Percentiles rank a stretch among this genome's conserved stretches.
Conservation (phyloP, 2,329 filamentous ascomycete species). For the Anthostomella pinea region DNA sequence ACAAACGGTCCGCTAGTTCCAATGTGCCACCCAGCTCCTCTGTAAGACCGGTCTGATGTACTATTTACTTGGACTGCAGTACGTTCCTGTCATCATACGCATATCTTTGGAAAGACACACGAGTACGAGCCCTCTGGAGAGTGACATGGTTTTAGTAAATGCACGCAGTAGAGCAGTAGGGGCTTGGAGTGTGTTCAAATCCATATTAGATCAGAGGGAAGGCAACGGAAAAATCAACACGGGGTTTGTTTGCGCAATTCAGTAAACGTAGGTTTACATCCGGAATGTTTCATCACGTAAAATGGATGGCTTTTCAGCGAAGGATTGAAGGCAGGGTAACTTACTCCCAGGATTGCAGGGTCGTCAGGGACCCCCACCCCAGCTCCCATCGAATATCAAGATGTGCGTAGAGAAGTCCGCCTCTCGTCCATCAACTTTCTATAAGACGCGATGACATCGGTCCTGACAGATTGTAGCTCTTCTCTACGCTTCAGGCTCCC, state of each 20-base stretch:
- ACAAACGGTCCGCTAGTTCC: no score
- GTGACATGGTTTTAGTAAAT: no score
- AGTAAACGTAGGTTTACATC: constrained; percentile 92
- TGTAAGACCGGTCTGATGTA: no score
- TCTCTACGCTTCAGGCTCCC: constrained; percentile 72
- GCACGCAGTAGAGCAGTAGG: no score
- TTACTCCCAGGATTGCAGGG: constrained; percentile 94
- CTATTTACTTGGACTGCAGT: no score
- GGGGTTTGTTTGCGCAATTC: constrained; percentile 87
- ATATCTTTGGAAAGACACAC: no score
- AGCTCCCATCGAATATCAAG: no score
- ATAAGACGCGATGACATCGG: constrained; percentile 71
- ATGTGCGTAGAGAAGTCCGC: constrained; percentile 21
- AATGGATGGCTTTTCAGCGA: constrained; percentile 16
- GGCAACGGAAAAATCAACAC: constrained; percentile 99
- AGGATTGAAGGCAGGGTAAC: no score
- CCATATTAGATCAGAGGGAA: constrained; percentile 84
- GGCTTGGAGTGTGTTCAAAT: no score
- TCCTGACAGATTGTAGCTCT: constrained; percentile 66
- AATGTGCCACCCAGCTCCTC: no score
- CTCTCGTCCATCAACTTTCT: constrained; percentile 63
- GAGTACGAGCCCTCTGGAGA: no score
- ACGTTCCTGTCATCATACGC: no score
- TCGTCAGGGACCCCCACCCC: constrained; percentile 91
- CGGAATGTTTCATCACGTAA: constrained; percentile 90